These are phyloP conservation scores for Leccinum obscurum DNA, from an alignment of 768 basidiomycete species.

Conservation along the genomic window DNA sequence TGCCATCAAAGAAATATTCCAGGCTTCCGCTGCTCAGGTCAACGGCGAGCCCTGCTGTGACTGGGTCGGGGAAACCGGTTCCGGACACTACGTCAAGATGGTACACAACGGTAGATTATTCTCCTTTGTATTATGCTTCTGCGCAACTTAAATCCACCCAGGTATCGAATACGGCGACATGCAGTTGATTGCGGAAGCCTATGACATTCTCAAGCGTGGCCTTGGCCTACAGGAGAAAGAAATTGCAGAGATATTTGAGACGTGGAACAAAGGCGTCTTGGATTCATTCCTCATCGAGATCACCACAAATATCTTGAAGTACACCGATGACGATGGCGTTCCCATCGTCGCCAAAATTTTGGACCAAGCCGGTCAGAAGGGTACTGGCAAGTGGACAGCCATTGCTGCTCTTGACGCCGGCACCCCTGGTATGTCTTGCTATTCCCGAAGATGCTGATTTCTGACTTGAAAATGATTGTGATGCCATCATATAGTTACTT, in stretches of 20 bases:
- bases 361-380: conserved; percentile 97
- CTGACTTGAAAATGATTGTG: conserved; percentile 10
- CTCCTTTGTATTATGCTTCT: not conserved
- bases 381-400: conserved; percentile 99
- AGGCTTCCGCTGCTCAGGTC: conserved; percentile 94
- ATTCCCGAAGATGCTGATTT: conserved; percentile 8
- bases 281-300: conserved; percentile 99
- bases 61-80: conserved; percentile 97
- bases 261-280: conserved; percentile 98
- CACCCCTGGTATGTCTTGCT: conserved; percentile 60
- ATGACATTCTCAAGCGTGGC: conserved; percentile 97
- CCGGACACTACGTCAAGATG: conserved; percentile 99
- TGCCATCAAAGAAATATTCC: conserved; percentile 97
- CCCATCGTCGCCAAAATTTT: conserved; percentile 93
- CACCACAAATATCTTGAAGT: conserved; percentile 94
- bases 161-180: conserved; percentile 99
- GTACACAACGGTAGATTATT: conserved; percentile 82
- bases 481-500: conserved; percentile 64
- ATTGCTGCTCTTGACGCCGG: conserved; percentile 94
- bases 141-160: conserved; percentile 31
- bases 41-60: conserved; percentile 97
- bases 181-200: conserved; percentile 98
- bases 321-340: conserved; percentile 93
- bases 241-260: conserved; percentile 91
- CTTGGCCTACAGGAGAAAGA: conserved; percentile 84